phyloP scores from a whole-genome alignment of 1,139 yeast genomes.

The Candida freyschussii region DNA sequence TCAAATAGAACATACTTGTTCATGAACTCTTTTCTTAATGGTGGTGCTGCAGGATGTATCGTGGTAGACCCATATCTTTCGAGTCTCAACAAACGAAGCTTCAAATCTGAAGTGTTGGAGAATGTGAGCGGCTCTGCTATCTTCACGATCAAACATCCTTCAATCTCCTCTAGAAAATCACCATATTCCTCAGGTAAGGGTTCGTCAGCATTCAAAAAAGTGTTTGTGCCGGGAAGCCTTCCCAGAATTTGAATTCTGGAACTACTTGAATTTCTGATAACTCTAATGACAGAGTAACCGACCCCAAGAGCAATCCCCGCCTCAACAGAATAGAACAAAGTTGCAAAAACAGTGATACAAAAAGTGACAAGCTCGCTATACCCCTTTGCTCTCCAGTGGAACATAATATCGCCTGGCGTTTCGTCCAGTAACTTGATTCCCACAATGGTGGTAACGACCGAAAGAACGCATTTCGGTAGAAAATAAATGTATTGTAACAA shows the following conservation, averaged over 20 bases:
- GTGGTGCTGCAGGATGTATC: conserved; percentile 77
- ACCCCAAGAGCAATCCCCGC: conserved; percentile 87
- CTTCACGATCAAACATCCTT: conserved; percentile 80
- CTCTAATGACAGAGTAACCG: conserved; percentile 71
- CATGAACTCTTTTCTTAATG: conserved; percentile 48
- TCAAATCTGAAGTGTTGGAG: conserved; percentile 82
- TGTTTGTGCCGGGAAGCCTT: conserved; percentile 70
- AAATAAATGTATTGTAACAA: conserved; percentile 62
- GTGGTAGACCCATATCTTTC: conserved; percentile 81
- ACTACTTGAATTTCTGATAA: conserved; percentile 77
- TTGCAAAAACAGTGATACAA: conserved; percentile 62
- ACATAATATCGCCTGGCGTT: conserved; percentile 73
- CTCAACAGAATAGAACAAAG: conserved; percentile 80
- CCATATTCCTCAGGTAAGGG: conserved; percentile 25
- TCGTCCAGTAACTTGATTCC: conserved; percentile 81
- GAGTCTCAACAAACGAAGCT: conserved; percentile 66
- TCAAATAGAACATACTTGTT: conserved; percentile 74
- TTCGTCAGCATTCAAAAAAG: conserved; percentile 74
- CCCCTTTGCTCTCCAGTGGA: conserved; percentile 72
- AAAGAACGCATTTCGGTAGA: conserved; percentile 76
- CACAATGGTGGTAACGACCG: conserved; percentile 76
- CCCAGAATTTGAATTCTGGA: conserved; percentile 90
- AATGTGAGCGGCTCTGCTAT: conserved; percentile 93
- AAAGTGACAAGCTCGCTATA: conserved; percentile 75
- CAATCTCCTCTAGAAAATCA: conserved; percentile 57